phyloP scores from a whole-genome alignment of 345 rosid species.

The Hypericum perforatum region DNA sequence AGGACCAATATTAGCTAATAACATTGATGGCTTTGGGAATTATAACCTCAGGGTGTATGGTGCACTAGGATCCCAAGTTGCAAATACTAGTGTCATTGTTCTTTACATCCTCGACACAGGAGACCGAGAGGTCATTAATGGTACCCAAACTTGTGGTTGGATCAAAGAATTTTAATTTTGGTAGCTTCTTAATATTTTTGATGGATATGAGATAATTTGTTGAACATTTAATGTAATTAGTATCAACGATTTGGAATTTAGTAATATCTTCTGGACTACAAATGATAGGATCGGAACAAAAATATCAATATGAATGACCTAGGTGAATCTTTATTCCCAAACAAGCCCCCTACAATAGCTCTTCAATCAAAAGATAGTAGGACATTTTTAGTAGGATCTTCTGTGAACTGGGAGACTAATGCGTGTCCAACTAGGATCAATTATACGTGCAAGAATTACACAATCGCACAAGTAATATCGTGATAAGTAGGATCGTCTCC shows the following conservation, averaged over 20 bases:
- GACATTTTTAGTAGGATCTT: slow-evolving; percentile 68
- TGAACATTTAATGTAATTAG: too few relatives aligned
- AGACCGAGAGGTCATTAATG: slow-evolving; percentile 53
- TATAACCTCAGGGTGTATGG: slow-evolving; percentile 53
- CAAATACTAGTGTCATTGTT: slow-evolving; percentile 61
- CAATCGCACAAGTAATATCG: too few relatives aligned
- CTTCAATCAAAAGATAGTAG: slow-evolving; percentile 47
- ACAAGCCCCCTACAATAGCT: slow-evolving; percentile 37
- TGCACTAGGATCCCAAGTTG: slow-evolving; percentile 63
- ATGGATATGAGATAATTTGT: slow-evolving; percentile 31
- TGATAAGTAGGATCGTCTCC: too few relatives aligned
- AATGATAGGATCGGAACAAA: too few relatives aligned
- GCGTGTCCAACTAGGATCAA: too few relatives aligned
- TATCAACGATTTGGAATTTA: too few relatives aligned
- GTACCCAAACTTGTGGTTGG: slow-evolving; percentile 70
- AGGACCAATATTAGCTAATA: slow-evolving; percentile 8
- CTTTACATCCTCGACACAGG: slow-evolving; percentile 87
- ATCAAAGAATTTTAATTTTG: slow-evolving; percentile 74
- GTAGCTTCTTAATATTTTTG: slow-evolving; percentile 54
- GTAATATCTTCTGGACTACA: too few relatives aligned
- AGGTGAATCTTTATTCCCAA: too few relatives aligned
- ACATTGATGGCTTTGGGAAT: slow-evolving; percentile 78
- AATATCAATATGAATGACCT: too few relatives aligned
- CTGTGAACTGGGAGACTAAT: slow-evolving; percentile 97
- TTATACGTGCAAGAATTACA: too few relatives aligned